These are phyloP conservation scores for Stentor coeruleus DNA, from an alignment of 73 alveolate species.

Conservation along the genomic window DNA sequence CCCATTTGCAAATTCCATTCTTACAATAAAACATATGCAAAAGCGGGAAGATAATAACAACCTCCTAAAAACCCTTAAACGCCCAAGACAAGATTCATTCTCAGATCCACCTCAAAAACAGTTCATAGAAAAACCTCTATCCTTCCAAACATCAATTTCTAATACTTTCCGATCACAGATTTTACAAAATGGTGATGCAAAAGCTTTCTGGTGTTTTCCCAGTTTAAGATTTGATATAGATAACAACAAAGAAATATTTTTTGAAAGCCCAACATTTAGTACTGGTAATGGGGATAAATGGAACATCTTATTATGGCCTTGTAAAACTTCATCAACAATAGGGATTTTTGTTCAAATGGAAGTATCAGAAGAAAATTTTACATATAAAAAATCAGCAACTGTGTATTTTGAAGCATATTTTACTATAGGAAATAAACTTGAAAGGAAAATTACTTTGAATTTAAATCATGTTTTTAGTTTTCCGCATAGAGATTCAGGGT, in stretches of 20 bases:
- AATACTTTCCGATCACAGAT: not conserved
- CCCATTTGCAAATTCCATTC: no score
- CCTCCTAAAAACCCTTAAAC: not conserved
- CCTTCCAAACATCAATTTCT: not conserved
- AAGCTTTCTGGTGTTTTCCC: not conserved
- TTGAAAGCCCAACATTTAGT: not conserved
- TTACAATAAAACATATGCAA: not conserved
- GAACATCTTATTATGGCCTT: not conserved
- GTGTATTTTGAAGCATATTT: not conserved
- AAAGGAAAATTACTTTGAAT: not conserved
- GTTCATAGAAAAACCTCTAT: not conserved
- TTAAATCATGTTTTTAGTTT: not conserved
- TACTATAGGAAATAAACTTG: slow-evolving; percentile 1
- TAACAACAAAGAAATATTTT: not conserved
- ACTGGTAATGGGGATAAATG: not conserved
- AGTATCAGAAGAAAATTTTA: not conserved
- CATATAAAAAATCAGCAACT: not conserved
- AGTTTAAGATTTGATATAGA: not conserved
- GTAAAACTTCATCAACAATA: not conserved
- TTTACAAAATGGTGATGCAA: not conserved
- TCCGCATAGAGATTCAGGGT: slow-evolving; percentile 19
- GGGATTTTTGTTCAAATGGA: not conserved
- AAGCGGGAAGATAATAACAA: not conserved
- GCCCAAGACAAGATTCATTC: not conserved
- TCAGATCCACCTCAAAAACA: not conserved